Base-by-base conservation (phyloP, 345 rosid species). In the Laguncularia racemosa region DNA sequence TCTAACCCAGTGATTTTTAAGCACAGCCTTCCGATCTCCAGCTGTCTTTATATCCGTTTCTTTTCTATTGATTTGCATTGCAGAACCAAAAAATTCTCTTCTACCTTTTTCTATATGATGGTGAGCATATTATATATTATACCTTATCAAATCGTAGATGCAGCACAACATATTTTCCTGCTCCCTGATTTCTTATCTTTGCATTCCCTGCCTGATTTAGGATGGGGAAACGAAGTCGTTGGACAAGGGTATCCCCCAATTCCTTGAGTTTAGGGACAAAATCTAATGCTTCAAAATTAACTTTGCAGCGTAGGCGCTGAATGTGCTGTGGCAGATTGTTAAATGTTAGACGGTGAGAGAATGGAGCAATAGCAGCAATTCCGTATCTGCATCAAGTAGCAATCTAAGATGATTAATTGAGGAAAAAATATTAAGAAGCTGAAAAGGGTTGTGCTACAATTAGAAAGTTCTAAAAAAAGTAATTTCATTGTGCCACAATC, bases 111-210 rank as follows among this genome's bases (percentile, higher is more conserved):
- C 40, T 9, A 33, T 7, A 33, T 6, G 9, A 33, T 9, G 40
- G 6, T 59, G 3, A 14, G 44, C 50, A 48, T 56, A 46, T 18
- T 54, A 9, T 61, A 57, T 63, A 59, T 43, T 70, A 56, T 66
- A 93, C 99, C 72, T 89, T 89, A 75, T 93, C 99, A 58, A 93
- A 93, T 43, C 97, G 97, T 74, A 93, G 96, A 82, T 93, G 97
- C 59, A 89, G 65, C 59, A 87, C 96, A 5, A 74, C 92, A 52
- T 78, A 93, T 78, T 84, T 89, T 61, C 85, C 89, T 53, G 85
- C 65, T 55, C 79, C 76, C 46, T 52, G 61, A 55, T 69, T 69
- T 21, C 67, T 78, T 16, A 76, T 50, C 61, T 65, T 72, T 57
- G 62, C 65, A 51, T 47, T 60, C 61, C 74, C 75, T 54, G 62